phyloP scores from a whole-genome alignment of 2,329 filamentous ascomycete species.

The Epichloe sp. region DNA sequence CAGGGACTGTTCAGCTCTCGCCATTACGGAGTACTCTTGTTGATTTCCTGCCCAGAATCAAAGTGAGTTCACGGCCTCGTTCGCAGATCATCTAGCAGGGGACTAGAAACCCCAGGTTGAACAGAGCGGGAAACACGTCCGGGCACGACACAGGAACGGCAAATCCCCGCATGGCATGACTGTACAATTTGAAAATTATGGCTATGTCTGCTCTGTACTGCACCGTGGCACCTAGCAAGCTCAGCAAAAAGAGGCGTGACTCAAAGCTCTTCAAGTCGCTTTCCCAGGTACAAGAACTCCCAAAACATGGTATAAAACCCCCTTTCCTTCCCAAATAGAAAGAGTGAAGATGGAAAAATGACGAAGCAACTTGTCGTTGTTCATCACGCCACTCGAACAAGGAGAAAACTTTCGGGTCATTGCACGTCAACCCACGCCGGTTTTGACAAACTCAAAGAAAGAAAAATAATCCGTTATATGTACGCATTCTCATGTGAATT shows the following conservation, averaged over 20 bases:
- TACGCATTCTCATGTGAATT: not conserved
- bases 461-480: not conserved
- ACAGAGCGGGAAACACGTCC: too few relatives aligned
- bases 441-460: too few relatives aligned
- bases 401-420: too few relatives aligned
- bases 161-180: not conserved
- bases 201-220: not conserved
- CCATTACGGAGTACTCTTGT: too few relatives aligned
- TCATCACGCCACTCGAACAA: not conserved
- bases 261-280: not conserved
- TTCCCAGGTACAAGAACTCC: constrained; percentile 5
- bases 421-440: too few relatives aligned
- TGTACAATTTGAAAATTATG: not conserved
- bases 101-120: too few relatives aligned
- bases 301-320: constrained; percentile 8
- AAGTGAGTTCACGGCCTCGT: too few relatives aligned
- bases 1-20: too few relatives aligned
- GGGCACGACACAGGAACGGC: too few relatives aligned
- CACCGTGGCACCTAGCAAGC: not conserved
- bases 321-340: constrained; percentile 4
- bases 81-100: too few relatives aligned
- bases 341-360: constrained; percentile 6
- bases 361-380: not conserved
- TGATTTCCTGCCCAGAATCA: too few relatives aligned
- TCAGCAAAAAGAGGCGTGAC: not conserved